Evolutionary conservation across 371 early-diverging fungal genomes (phyloP).

Genomic region (Rhizopus sp.): DNA sequence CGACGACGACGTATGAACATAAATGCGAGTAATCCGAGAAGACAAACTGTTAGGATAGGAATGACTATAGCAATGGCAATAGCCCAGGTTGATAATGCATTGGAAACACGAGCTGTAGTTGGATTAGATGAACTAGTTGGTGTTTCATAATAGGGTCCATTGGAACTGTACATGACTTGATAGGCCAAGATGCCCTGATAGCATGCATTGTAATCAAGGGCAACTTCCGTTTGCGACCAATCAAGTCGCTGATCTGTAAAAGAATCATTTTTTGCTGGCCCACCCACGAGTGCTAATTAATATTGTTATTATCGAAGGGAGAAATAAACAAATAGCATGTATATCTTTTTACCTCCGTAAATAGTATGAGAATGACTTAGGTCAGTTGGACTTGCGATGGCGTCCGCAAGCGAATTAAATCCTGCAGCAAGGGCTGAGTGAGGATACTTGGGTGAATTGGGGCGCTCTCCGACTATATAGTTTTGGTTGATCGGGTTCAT

Average conservation of each 20-base stretch:
- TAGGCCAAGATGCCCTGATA: slow-evolving; percentile 51
- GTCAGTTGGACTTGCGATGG: slow-evolving; percentile 4
- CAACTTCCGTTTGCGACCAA: slow-evolving; percentile 55
- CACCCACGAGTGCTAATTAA: slow-evolving; percentile 49
- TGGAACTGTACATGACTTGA: slow-evolving; percentile 35
- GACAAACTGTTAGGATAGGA: not conserved
- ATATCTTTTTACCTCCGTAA: slow-evolving; percentile 21
- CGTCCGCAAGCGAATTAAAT: slow-evolving; percentile 9
- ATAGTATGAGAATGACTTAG: slow-evolving; percentile 6
- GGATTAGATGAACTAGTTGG: not conserved
- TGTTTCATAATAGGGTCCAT: slow-evolving; percentile 12
- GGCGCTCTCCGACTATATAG: slow-evolving; percentile 50
- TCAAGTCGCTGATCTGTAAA: slow-evolving; percentile 40
- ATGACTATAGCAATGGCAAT: slow-evolving; percentile 2
- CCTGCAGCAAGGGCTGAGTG: slow-evolving; percentile 53
- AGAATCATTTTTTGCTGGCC: slow-evolving; percentile 45
- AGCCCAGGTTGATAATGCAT: slow-evolving; percentile 1
- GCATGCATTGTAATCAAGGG: slow-evolving; percentile 56
- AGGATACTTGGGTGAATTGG: slow-evolving; percentile 51
- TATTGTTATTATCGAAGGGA: not conserved
- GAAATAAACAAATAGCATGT: slow-evolving; percentile 10
- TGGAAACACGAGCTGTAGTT: no score
- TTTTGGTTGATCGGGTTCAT: slow-evolving; percentile 49
- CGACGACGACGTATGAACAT: not conserved
- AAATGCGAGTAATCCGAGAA: not conserved